Percentiles rank a stretch among this genome's conserved stretches.
Evolutionary conservation across 805 yeast species (phyloP).

Genomic region (Maudiozyma turicensis): DNA sequence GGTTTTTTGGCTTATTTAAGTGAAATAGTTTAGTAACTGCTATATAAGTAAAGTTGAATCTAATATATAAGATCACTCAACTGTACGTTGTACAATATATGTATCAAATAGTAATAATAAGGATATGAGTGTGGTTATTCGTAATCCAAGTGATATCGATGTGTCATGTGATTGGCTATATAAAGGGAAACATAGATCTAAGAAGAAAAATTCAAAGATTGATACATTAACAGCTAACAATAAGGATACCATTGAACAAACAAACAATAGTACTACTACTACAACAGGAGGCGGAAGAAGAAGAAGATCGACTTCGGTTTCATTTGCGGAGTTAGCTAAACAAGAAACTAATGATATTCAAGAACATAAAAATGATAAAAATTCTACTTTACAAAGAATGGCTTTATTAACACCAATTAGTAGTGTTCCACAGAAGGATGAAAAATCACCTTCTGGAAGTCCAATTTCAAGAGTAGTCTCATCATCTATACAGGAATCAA

Average conservation of each 20-base stretch:
- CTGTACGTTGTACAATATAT: too few species aligned
- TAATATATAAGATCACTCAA: too few species aligned
- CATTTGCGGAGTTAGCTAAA: slow-evolving; percentile 11
- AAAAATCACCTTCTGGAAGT: neutral
- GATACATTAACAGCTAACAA: neutral
- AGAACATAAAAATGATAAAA: neutral
- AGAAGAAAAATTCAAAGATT: slow-evolving; percentile 2
- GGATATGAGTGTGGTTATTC: neutral
- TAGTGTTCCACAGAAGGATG: neutral
- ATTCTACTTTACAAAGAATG: neutral
- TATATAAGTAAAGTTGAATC: too few species aligned
- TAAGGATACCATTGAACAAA: too few species aligned
- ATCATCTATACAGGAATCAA: neutral
- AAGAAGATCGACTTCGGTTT: slow-evolving; percentile 17
- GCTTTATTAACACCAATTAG: neutral
- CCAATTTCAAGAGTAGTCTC: neutral
- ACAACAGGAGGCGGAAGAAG: too few species aligned
- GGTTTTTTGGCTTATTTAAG: too few species aligned
- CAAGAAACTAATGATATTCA: neutral
- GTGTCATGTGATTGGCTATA: slow-evolving; percentile 81
- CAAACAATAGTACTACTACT: neutral
- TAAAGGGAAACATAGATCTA: slow-evolving; percentile 45
- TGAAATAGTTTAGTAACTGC: too few species aligned
- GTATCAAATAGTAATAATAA: neutral
- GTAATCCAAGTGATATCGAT: slow-evolving; percentile 23